Evolutionary conservation across 306 rosid species (phyloP).

Genomic region (Senna tora): DNA sequence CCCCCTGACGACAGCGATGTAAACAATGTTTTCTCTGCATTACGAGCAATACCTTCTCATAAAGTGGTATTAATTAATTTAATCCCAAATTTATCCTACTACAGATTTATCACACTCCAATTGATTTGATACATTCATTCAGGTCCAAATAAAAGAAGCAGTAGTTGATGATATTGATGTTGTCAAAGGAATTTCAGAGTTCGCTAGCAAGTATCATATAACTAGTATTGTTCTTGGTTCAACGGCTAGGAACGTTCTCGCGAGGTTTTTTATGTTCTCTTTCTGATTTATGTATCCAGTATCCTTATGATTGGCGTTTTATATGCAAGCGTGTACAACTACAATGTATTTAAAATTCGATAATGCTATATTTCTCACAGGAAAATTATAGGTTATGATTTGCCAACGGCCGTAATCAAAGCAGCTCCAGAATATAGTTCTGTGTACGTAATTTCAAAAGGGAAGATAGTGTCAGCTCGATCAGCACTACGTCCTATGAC

Average conservation of each 20-base stretch:
- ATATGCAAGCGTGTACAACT: not conserved
- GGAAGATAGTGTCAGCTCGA: conserved; percentile 68
- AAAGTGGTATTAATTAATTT: conserved; percentile 74
- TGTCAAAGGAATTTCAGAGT: conserved; percentile 64
- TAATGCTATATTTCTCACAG: conserved; percentile 45
- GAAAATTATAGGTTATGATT: conserved; percentile 66
- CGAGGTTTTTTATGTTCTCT: conserved; percentile 53
- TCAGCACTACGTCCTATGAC: conserved; percentile 63
- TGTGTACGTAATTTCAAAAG: conserved; percentile 81
- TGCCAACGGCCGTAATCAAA: conserved; percentile 58
- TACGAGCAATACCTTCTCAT: conserved; percentile 64
- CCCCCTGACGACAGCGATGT: conserved; percentile 51
- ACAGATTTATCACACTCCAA: not conserved
- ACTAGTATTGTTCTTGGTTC: conserved; percentile 74
- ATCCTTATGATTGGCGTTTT: not conserved
- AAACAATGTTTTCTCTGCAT: conserved; percentile 51
- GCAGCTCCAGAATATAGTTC: conserved; percentile 75
- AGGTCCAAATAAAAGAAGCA: conserved; percentile 73
- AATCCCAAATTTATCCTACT: not conserved
- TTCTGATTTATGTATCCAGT: too few relatives aligned
- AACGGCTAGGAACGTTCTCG: conserved; percentile 59
- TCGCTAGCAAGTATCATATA: conserved; percentile 50
- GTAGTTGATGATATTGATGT: conserved; percentile 66
- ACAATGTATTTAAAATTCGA: conserved; percentile 11
- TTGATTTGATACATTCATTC: conserved; percentile 22